Evolutionary conservation across 768 basidiomycete species (phyloP), one percentile per base, ranked within the genome.

Genomic region (Mycena leptocephala): DNA sequence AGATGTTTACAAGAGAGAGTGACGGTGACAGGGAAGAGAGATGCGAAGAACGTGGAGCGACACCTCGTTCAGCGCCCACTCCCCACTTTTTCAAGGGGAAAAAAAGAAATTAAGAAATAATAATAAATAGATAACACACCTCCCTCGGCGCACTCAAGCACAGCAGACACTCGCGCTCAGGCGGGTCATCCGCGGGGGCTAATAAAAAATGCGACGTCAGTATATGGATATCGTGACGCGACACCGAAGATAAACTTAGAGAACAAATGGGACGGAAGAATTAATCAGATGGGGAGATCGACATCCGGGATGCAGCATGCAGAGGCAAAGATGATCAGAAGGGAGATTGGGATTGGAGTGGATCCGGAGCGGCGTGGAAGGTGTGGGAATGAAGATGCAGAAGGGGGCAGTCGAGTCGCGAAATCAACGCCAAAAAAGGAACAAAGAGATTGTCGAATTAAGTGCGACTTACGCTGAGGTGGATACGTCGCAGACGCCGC

Each of bases 121-220:
- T 35, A 70, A 16, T 1, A 32, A 10, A 1, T 2, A 28, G 30
- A 9, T 4, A 18, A 73, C 72, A 5, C 72, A 74, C 72, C 74
- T 75, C 74, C 20, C 74, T 26, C 58, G 74, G 59, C 35, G 76
- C 37, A 24, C 76, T 77, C 28, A 99, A 90, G 80, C 97, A 99
- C 39, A 99, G 88, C 14, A 99, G 92, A 86, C 97, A 98, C 82
- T 98, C 97, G 55, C 95, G 95, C 24, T 94, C 93, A 26, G 94
- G 92, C 24, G 94, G 93, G 37, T 94, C 93, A 9, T 94, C 93
- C 2, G 85, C 84, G 4, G 83, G 80, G n/a, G 80, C 13, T 83
- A 82, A 1, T 46, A 7, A 48, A 53, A 65, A 46, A 32, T 11
- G 28, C 6, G 5, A 11, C 35, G 32, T 65, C 63, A 35, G 63